Evolutionary conservation across 345 rosid genomes (phyloP).

Genomic region (Melaleuca alternifolia): DNA sequence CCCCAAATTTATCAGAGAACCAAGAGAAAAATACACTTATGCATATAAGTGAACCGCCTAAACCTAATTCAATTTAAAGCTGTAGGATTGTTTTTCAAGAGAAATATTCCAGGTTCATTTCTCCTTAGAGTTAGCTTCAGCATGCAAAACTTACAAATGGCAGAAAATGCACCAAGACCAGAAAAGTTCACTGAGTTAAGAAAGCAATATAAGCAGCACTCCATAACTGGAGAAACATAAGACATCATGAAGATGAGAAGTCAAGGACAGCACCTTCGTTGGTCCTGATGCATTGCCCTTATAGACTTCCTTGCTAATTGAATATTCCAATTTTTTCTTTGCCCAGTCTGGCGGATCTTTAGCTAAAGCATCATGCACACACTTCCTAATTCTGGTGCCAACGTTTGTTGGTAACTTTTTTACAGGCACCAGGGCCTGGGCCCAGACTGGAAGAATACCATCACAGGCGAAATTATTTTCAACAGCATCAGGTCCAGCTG

Average conservation of each 20-base stretch:
- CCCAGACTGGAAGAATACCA: constrained; percentile 79
- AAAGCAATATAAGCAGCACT: background rate
- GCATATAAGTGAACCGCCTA: background rate
- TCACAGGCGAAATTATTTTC: constrained; percentile 38
- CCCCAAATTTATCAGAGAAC: background rate
- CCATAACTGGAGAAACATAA: background rate
- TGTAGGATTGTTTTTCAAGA: background rate
- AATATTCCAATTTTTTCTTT: constrained; percentile 65
- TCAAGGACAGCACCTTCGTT: constrained; percentile 55
- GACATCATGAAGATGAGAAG: constrained; percentile 1
- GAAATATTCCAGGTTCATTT: background rate
- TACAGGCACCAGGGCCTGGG: constrained; percentile 70
- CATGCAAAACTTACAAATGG: background rate
- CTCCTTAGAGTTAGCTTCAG: background rate
- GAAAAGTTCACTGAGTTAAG: background rate
- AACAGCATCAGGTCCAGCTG: constrained; percentile 34
- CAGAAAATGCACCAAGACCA: background rate
- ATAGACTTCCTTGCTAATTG: constrained; percentile 91
- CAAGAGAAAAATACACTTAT: background rate
- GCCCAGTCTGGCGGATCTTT: constrained; percentile 97
- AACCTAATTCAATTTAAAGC: background rate
- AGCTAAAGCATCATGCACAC: constrained; percentile 73
- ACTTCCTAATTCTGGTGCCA: constrained; percentile 92
- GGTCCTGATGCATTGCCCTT: constrained; percentile 99
- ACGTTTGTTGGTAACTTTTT: constrained; percentile 97